A percentile compares a stretch with the other conserved stretches of the same genome.
Evolutionary conservation across 805 yeast species (phyloP).

Genomic region (Starmerella vaccinii): DNA sequence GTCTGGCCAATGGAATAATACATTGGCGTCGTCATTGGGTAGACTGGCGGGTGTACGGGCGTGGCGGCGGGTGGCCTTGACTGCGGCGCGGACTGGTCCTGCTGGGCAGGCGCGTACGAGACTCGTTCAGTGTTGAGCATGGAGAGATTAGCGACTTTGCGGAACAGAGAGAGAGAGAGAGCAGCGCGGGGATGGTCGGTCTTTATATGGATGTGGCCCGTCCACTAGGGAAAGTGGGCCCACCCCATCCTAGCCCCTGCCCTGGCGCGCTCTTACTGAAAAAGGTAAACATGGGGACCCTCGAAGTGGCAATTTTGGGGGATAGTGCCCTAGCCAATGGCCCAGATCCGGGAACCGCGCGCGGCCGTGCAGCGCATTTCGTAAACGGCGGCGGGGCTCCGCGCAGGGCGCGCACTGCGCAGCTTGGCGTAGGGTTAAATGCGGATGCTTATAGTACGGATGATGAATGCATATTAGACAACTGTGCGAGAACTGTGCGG

Average conservation of each 20-base stretch:
- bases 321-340: neutral
- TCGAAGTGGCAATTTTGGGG: neutral
- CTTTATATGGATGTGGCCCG: neutral
- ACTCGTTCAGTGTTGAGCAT: neutral
- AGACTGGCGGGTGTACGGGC: neutral
- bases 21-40: neutral
- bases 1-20: neutral
- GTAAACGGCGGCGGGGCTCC: no score
- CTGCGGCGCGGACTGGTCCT: neutral
- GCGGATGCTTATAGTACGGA: no score
- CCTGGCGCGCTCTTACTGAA: neutral
- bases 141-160: no score
- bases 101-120: neutral
- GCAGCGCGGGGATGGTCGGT: neutral
- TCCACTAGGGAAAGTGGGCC: neutral
- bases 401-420: no score
- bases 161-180: no score
- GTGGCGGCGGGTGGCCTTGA: neutral
- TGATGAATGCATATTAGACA: no score
- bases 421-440: no score
- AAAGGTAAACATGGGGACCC: neutral
- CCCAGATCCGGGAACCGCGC: slow-evolving; percentile 18
- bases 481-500: no score
- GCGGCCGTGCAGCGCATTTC: no score
- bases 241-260: neutral